Percentiles rank a stretch among this genome's conserved stretches.
phyloP scores from a whole-genome alignment of 305 asterid genomes.

The Fraxinus baroniana region DNA sequence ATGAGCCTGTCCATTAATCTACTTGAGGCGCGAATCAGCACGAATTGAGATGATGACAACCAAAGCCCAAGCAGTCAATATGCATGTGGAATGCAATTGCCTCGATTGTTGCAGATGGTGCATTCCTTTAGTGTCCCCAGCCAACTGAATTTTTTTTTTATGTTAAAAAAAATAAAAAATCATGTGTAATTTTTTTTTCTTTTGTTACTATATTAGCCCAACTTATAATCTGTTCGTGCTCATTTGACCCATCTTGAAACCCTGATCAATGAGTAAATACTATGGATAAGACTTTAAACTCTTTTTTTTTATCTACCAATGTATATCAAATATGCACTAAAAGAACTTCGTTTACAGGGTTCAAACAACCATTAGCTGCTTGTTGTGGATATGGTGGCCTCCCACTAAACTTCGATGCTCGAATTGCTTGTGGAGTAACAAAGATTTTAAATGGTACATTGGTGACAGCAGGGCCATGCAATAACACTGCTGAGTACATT shows the following conservation, averaged over 20 bases:
- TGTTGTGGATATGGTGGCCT: constrained; percentile 35
- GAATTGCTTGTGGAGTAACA: constrained; percentile 25
- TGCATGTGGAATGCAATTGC: not conserved
- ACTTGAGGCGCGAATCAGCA: not conserved
- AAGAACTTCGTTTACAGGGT: constrained; percentile 17
- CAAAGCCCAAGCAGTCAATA: not conserved
- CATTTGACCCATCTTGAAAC: not conserved
- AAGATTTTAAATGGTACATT: constrained; percentile 18
- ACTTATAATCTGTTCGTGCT: too few relatives aligned
- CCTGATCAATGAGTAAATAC: too few relatives aligned
- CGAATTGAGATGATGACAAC: not conserved
- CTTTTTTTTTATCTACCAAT: not conserved
- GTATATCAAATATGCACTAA: not conserved
- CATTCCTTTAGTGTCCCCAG: not conserved
- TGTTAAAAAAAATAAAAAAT: too few relatives aligned
- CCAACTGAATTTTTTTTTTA: too few relatives aligned
- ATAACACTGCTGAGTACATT: constrained; percentile 12
- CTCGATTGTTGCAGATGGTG: not conserved
- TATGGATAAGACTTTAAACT: too few relatives aligned
- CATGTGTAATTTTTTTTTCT: too few relatives aligned
- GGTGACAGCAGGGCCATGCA: constrained; percentile 24
- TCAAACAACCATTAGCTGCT: constrained; percentile 19
- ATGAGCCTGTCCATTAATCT: not conserved
- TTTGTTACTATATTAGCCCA: too few relatives aligned
- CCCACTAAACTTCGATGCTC: constrained; percentile 25